Evolutionary conservation across 2,329 filamentous ascomycete genomes (phyloP).

Genomic region (Colletotrichum higginsianum): DNA sequence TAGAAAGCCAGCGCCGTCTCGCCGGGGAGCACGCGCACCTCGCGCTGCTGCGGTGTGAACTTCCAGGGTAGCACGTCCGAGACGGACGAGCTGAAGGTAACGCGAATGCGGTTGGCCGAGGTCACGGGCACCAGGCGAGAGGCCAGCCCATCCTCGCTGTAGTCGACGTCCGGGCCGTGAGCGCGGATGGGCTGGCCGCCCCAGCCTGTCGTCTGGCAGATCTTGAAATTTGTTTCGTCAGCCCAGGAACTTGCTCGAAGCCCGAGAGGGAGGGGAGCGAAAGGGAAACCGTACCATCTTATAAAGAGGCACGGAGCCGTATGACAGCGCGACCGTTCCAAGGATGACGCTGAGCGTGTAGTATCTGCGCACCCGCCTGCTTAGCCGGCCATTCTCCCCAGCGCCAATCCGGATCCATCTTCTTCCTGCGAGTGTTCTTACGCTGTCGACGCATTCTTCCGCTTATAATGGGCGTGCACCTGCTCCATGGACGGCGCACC

Average conservation of each 20-base stretch:
- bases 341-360: conserved; percentile 85
- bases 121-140: conserved; percentile 85
- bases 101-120: conserved; percentile 86
- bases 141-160: conserved; percentile 73
- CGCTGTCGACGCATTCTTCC: conserved; percentile 76
- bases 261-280: background rate
- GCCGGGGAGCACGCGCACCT: conserved; percentile 94
- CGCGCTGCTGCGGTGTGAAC: conserved; percentile 95
- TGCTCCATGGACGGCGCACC: conserved; percentile 69
- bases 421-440: conserved; percentile 44
- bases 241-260: conserved; percentile 18
- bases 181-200: conserved; percentile 93
- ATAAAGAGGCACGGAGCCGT: conserved; percentile 88
- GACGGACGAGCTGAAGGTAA: conserved; percentile 96
- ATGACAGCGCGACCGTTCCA: conserved; percentile 84
- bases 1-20: conserved; percentile 98
- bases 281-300: conserved; percentile 76
- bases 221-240: conserved; percentile 61
- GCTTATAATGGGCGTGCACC: conserved; percentile 74
- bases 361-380: conserved; percentile 63
- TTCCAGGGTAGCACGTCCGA: conserved; percentile 98
- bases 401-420: background rate
- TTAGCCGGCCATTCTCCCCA: conserved; percentile 42
- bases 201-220: conserved; percentile 91
- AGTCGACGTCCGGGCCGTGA: conserved; percentile 67